A percentile compares a stretch with the other conserved stretches of the same genome.
phyloP scores from a whole-genome alignment of 73 alveolate genomes.

The Paramecium caudatum region DNA sequence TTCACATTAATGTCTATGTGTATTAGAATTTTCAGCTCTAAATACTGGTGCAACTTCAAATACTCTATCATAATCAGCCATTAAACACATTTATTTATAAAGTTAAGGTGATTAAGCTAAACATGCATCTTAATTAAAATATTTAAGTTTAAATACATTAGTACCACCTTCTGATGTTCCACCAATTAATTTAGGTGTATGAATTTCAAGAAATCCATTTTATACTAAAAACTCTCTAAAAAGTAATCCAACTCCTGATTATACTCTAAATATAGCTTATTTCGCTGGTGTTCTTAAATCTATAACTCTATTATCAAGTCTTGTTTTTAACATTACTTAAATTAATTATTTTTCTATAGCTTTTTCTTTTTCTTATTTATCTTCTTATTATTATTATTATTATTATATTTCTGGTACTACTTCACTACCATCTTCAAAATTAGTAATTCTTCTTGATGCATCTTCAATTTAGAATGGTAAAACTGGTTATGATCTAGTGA shows the following conservation, averaged over 20 bases:
- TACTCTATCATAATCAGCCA: conserved; percentile 98
- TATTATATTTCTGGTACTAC: neutral
- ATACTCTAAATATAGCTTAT: conserved; percentile 94
- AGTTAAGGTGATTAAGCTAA: conserved; percentile 99
- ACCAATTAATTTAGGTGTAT: conserved; percentile 99
- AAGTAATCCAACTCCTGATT: conserved; percentile 95
- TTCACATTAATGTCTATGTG: conserved; percentile 99
- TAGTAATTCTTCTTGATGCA: conserved; percentile 93
- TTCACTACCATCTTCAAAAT: conserved; percentile 83
- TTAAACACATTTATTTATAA: conserved; percentile 99
- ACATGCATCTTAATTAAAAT: conserved; percentile 97
- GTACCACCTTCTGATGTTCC: conserved; percentile 99
- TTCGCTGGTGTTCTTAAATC: conserved; percentile 98
- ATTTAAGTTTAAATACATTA: conserved; percentile 94
- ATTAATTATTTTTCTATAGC: conserved; percentile 37
- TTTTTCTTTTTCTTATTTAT: conserved; percentile 31
- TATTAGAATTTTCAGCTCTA: conserved; percentile 99
- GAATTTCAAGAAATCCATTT: conserved; percentile 98
- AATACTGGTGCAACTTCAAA: conserved; percentile 99
- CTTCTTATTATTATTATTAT: neutral
- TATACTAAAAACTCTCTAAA: conserved; percentile 94
- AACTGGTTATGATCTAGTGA: conserved; percentile 87
- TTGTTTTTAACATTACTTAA: conserved; percentile 80
- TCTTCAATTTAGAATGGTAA: conserved; percentile 98
- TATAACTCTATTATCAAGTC: conserved; percentile 96